Conservation (phyloP, 208 protist species). For the Leishmania lainsoni region DNA sequence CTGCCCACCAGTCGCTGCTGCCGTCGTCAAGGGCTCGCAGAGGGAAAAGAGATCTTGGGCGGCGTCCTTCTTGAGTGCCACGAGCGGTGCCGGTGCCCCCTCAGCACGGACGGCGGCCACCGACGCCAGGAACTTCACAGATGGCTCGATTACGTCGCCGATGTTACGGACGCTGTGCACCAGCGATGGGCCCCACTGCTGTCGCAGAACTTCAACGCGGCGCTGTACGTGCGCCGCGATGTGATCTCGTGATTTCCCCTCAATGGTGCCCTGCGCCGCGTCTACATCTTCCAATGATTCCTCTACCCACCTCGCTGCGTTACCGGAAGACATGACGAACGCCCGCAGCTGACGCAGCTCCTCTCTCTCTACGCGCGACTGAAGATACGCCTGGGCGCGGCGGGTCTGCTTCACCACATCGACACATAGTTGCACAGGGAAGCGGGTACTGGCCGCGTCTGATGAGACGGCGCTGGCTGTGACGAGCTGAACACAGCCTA, state of each 20-base stretch:
- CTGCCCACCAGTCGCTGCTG: neutral
- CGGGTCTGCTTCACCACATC: constrained; percentile 72
- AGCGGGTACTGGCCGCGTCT: constrained; percentile 56
- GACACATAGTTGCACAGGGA: constrained; percentile 68
- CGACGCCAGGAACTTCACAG: constrained; percentile 54
- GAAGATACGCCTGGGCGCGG: constrained; percentile 56
- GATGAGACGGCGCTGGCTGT: constrained; percentile 44
- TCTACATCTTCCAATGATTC: constrained; percentile 8
- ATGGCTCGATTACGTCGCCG: constrained; percentile 47
- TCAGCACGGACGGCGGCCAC: constrained; percentile 46
- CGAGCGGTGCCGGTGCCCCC: constrained; percentile 43
- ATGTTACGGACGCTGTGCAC: constrained; percentile 50
- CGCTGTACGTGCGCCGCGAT: constrained; percentile 23
- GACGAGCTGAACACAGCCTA: constrained; percentile 58
- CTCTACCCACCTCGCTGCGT: neutral
- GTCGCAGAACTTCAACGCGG: constrained; percentile 39
- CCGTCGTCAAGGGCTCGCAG: constrained; percentile 12
- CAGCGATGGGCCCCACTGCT: constrained; percentile 61
- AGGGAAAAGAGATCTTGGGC: constrained; percentile 51
- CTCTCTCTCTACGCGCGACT: constrained; percentile 42
- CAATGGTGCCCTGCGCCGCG: constrained; percentile 15
- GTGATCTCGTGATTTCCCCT: constrained; percentile 19
- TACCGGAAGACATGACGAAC: constrained; percentile 5
- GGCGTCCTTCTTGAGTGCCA: constrained; percentile 57
- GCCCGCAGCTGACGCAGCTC: constrained; percentile 21